phyloP scores from a whole-genome alignment of 371 early-diverging fungal genomes.

The Dichotomocladium elegans region DNA sequence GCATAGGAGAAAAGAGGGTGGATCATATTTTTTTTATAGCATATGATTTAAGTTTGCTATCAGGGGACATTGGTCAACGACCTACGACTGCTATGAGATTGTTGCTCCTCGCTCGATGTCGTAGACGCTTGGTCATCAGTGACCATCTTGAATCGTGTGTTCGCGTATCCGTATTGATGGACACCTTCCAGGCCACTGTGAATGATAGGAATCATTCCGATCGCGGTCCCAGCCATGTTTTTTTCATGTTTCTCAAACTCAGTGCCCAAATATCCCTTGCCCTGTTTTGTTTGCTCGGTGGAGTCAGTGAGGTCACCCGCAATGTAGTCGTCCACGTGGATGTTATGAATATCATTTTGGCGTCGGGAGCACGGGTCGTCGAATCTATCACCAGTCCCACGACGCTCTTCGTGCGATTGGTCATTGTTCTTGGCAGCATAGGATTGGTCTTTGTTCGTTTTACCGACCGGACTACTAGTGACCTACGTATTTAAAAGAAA shows the following conservation, averaged over 20 bases:
- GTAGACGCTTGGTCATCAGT: conserved; percentile 12
- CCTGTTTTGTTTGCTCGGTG: neutral
- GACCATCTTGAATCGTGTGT: conserved; percentile 15
- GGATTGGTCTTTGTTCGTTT: conserved; percentile 5
- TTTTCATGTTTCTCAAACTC: neutral
- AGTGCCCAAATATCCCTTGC: neutral
- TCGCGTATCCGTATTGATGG: conserved; percentile 13
- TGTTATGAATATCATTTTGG: conserved; percentile 4
- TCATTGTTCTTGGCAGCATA: neutral
- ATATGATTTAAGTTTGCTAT: neutral
- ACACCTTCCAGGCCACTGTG: conserved; percentile 6
- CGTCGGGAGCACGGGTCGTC: neutral
- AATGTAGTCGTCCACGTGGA: conserved; percentile 11
- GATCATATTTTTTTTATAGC: neutral
- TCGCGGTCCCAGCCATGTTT: conserved; percentile 1
- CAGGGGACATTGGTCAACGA: conserved; percentile 12
- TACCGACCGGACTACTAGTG: conserved; percentile 7
- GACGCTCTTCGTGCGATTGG: neutral
- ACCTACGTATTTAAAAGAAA: neutral
- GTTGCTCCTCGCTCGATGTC: conserved; percentile 9
- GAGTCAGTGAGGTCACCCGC: neutral
- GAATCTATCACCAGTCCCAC: neutral
- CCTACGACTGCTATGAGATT: conserved; percentile 16
- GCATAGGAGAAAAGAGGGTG: neutral
- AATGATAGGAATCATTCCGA: conserved; percentile 3